phyloP scores from a whole-genome alignment of 148 eudicot genomes.

The Rhododendron henanense region DNA sequence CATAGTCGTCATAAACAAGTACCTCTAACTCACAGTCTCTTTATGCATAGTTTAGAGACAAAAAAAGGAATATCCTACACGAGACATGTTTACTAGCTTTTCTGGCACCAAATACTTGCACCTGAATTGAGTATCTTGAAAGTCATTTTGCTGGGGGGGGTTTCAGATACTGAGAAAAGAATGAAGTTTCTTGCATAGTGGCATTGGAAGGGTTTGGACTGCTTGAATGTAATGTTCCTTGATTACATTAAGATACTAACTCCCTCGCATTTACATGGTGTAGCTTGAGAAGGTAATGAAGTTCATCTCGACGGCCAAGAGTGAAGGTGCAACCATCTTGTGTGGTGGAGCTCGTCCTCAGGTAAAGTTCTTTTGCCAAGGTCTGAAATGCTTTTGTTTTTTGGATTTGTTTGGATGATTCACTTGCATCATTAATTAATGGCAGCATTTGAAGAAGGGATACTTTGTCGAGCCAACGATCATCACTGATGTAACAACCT shows the following conservation, averaged over 20 bases:
- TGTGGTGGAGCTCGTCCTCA: conserved; percentile 88
- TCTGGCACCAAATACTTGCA: neutral
- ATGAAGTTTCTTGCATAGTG: neutral
- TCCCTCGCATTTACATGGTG: conserved; percentile 14
- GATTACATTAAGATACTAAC: neutral
- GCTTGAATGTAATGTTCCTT: neutral
- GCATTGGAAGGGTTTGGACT: neutral
- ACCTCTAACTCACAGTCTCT: no score
- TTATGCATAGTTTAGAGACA: neutral
- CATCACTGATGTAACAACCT: conserved; percentile 66
- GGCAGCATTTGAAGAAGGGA: conserved; percentile 80
- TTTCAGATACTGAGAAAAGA: neutral
- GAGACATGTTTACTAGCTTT: neutral
- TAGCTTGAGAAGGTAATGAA: conserved; percentile 82
- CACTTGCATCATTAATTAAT: conserved; percentile 7
- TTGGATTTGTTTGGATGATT: conserved; percentile 1
- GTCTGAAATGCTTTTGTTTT: neutral
- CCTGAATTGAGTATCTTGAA: neutral
- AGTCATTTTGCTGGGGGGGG: neutral
- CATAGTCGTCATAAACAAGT: neutral
- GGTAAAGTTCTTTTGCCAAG: conserved; percentile 31
- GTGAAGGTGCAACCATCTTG: conserved; percentile 90
- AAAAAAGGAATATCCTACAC: neutral
- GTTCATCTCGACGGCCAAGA: conserved; percentile 76
- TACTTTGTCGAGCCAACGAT: conserved; percentile 77